Evolutionary conservation across 1,139 yeast genomes (phyloP).

Genomic region (Suhomyces bribrorum): DNA sequence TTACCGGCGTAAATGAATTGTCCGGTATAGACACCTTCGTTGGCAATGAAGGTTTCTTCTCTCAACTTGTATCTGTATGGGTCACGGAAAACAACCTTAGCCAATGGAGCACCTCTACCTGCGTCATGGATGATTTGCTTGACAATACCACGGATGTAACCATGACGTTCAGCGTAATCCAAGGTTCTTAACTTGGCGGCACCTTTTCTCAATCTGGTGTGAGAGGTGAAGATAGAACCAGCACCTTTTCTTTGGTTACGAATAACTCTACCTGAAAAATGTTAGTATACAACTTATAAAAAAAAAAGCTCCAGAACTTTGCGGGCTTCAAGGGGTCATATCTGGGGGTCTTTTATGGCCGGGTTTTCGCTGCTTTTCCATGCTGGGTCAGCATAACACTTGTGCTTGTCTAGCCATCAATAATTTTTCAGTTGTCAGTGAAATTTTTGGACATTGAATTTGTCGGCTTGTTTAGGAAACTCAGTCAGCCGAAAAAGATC

Average conservation of each 20-base stretch:
- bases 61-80: constrained; percentile 98
- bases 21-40: constrained; percentile 99
- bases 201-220: constrained; percentile 99
- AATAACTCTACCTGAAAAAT: constrained; percentile 92
- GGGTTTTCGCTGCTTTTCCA: neutral
- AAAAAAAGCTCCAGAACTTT: neutral
- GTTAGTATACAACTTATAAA: constrained; percentile 14
- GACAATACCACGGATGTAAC: constrained; percentile 98
- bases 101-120: constrained; percentile 99
- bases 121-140: constrained; percentile 99
- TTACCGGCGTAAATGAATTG: constrained; percentile 99
- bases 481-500: too few relatives aligned
- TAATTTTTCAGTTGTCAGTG: too few relatives aligned
- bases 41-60: constrained; percentile 98
- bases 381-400: neutral
- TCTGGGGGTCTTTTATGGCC: too few relatives aligned
- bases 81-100: constrained; percentile 98
- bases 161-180: constrained; percentile 99
- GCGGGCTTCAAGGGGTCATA: too few relatives aligned
- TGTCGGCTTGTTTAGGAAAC: too few relatives aligned
- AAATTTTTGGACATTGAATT: too few relatives aligned
- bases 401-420: too few relatives aligned
- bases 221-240: constrained; percentile 99
- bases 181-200: constrained; percentile 99
- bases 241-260: constrained; percentile 99